Evolutionary conservation across 2,329 filamentous ascomycete genomes (phyloP).

Genomic region (Pyrenophora teres): DNA sequence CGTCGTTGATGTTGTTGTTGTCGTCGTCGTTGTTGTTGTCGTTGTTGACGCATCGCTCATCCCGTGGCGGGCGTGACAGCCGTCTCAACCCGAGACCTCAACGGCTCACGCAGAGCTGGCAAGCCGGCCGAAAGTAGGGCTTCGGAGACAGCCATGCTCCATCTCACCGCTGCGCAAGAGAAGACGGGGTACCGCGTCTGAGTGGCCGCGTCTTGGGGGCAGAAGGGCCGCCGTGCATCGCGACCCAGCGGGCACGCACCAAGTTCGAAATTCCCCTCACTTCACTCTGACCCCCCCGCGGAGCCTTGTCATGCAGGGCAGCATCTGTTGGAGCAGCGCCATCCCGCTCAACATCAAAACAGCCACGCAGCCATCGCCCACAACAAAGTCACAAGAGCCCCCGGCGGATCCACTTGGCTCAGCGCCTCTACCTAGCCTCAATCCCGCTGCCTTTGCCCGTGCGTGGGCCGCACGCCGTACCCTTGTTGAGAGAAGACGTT

Average conservation of each 20-base stretch:
- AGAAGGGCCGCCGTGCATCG: conserved; percentile 27
- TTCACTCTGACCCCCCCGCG: conserved; percentile 10
- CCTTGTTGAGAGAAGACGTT: background rate
- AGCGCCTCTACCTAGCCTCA: conserved; percentile 2
- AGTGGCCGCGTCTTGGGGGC: conserved; percentile 21
- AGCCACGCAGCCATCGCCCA: background rate
- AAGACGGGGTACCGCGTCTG: conserved; percentile 5
- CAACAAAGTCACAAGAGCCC: conserved; percentile 16
- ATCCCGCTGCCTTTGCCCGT: conserved; percentile 3
- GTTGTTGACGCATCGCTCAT: background rate
- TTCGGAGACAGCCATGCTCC: conserved; percentile 19
- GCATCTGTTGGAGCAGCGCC: conserved; percentile 24
- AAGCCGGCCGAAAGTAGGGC: conserved; percentile 13
- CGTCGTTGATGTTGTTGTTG: background rate
- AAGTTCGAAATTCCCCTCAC: conserved; percentile 8
- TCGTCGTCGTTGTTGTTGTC: no score
- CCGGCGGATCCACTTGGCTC: conserved; percentile 6
- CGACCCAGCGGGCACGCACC: background rate
- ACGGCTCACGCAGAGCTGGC: conserved; percentile 10
- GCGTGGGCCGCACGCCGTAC: conserved; percentile 11
- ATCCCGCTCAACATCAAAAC: conserved; percentile 18
- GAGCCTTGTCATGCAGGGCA: conserved; percentile 26
- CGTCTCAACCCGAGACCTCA: background rate
- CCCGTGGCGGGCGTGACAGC: background rate
- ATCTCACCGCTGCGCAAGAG: conserved; percentile 27